Evolutionary conservation across 2,329 filamentous ascomycete genomes (phyloP), one percentile per base, ranked within the genome.

Genomic region (Pseudogymnoascus sp.): DNA sequence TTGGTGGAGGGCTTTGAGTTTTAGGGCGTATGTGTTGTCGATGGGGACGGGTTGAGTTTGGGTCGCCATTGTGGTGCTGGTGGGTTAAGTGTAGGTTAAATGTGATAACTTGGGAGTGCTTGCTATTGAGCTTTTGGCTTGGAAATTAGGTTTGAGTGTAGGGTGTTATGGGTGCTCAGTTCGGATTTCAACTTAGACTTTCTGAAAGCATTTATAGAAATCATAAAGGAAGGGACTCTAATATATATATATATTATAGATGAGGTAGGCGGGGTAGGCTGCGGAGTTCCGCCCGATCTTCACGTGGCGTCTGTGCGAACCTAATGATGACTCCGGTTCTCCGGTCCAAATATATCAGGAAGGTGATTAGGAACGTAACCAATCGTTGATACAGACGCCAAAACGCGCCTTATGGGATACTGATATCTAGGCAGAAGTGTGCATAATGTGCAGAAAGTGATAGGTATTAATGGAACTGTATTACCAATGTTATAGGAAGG

Each of bases 1-100:
- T 21, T 72, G 65, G 70, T 85, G 83, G 18, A 85, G 79, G 69
- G 72, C 60, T 67, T 73, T 64, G 73, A 81, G 65, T 66, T 65
- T 66, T 23, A 67, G 66, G 23, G 74, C 74, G 14, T 56, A 56
- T 28, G 28, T 33, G 50, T 56, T 56, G 50, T 56, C 50, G 50
- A 56, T 56, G 25, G 50, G 50, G 8, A 56, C 28, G 50, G 50
- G 6, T 4, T 56, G 28, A 5, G 28, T 56, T 56, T n/a, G n/a
- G 28, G 50, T 14, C 0, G 50, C 2, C 50, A 56, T 56, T 56
- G 50, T 56, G 50, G n/a, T 56, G 25, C 28, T 56, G 16, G 10
- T 33, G 44, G 14, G 40, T 42, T 50, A 18, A 6, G 18, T 23
- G 42, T 2, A 47, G 21, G 44, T 31, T 5, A 4, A 56, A 56